These are phyloP conservation scores for Cinnamomum chago DNA, from an alignment of 164 flowering plant species.

Conservation along the genomic window DNA sequence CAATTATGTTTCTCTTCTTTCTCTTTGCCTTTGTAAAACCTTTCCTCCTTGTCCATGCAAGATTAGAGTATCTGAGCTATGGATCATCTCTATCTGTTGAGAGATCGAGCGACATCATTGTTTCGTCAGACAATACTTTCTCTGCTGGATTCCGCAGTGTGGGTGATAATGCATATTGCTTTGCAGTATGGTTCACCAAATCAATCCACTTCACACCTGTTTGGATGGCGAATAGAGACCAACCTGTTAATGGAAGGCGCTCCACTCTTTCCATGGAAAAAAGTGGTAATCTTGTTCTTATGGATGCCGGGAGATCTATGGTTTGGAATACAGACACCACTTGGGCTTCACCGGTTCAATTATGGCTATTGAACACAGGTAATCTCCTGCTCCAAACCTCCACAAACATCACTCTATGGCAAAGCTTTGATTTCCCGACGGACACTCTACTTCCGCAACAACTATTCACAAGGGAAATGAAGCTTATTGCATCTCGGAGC, in stretches of 20 bases:
- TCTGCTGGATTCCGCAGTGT: conserved; percentile 17
- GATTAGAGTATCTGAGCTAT: neutral
- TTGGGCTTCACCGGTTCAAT: neutral
- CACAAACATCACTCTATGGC: conserved; percentile 11
- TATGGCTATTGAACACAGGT: neutral
- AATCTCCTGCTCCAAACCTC: neutral
- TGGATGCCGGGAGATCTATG: conserved; percentile 3
- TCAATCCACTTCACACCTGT: conserved; percentile 2
- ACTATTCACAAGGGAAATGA: conserved; percentile 10
- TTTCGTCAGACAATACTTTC: conserved; percentile 16
- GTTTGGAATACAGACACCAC: conserved; percentile 18
- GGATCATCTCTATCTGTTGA: conserved; percentile 19
- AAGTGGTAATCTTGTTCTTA: conserved; percentile 14
- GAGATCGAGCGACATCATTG: conserved; percentile 6
- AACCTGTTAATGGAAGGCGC: conserved; percentile 18
- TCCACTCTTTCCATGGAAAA: neutral
- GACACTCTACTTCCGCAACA: conserved; percentile 46
- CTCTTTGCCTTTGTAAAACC: neutral
- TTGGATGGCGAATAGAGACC: conserved; percentile 28
- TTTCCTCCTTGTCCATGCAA: neutral
- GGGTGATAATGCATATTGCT: conserved; percentile 17
- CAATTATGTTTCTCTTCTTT: neutral
- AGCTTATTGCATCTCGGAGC: conserved; percentile 28
- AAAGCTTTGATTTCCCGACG: conserved; percentile 38
- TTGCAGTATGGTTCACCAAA: conserved; percentile 22